phyloP scores from a whole-genome alignment of 164 flowering plant species.

The Magnolia officinalis region DNA sequence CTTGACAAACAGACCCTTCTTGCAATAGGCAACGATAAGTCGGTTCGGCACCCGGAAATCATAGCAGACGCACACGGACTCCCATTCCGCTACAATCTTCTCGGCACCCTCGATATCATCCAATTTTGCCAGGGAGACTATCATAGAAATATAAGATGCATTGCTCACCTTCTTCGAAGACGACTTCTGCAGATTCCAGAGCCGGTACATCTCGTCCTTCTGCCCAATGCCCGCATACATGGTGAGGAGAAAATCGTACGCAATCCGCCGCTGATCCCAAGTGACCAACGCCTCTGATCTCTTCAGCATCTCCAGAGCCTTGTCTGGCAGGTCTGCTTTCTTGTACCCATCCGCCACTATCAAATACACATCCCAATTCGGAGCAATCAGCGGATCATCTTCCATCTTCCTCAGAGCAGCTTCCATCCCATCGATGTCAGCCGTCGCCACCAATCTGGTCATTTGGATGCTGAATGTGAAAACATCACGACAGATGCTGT shows the following conservation, averaged over 20 bases:
- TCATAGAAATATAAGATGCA: constrained; percentile 27
- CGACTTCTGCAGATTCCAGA: constrained; percentile 33
- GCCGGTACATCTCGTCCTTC: constrained; percentile 28
- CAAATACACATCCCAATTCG: constrained; percentile 27
- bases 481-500: constrained; percentile 26
- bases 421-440: constrained; percentile 34
- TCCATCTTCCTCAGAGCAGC: constrained; percentile 30
- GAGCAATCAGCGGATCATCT: constrained; percentile 16
- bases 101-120: constrained; percentile 46
- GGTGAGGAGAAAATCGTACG: constrained; percentile 24
- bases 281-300: constrained; percentile 20
- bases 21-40: constrained; percentile 36
- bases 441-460: constrained; percentile 25
- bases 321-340: constrained; percentile 30
- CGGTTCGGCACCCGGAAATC: constrained; percentile 37
- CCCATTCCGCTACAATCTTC: constrained; percentile 42
- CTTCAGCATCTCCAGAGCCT: constrained; percentile 27
- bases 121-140: constrained; percentile 31
- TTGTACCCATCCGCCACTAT: constrained; percentile 38
- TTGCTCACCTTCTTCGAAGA: constrained; percentile 17
- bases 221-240: constrained; percentile 30
- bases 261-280: constrained; percentile 3
- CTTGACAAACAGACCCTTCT: constrained; percentile 32
- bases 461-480: constrained; percentile 23
- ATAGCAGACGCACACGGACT: constrained; percentile 13